Evolutionary conservation across 306 rosid genomes (phyloP), one percentile per base, ranked within the genome.

Genomic region (Glycine latifolia): DNA sequence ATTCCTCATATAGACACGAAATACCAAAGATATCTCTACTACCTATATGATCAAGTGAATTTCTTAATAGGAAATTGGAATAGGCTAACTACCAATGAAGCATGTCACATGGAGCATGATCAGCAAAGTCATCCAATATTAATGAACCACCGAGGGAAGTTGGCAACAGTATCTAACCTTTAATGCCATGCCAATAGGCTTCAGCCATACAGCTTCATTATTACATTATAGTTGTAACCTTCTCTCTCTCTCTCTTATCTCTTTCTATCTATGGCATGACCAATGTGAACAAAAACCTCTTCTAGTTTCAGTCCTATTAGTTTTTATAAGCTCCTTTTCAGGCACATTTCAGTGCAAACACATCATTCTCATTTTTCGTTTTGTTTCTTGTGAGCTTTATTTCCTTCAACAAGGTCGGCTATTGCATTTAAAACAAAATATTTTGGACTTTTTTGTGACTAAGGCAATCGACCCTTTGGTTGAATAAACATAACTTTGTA

Each of bases 121-220:
- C 14, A 56, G 58, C 83, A 77, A 54, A 80, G 85, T 86, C 85
- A 87, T 86, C 82, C 58, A 52, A 77, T 59, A 86, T 90, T 86
- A 87, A 92, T 89, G 91, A 79, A 86, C 87, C 26, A 87, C 63
- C 52, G 68, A 6, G 85, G 86, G 86, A 81, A 67, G 94, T 86
- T 89, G 91, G 89, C 67, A 71, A 61, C 82, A 53, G 41, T 74
- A 73, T 54, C 67, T 31, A 54, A 62, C 78, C 77, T 81, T 88
- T 68, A 87, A 89, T 90, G 89, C 71, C 54, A 63, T 63, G 59
- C 80, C 79, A n/a, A 4, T 15, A 55, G 26, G 7, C 20, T 71
- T 71, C 81, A 50, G 68, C 53, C 82, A 79, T 35, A 78, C 78
- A 77, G 17, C 79, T 77, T 79, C 55, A 52, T 78, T 39, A 39